Conservation (phyloP, 2,329 filamentous ascomycete species). For the Hymenoscyphus fraxineus region DNA sequence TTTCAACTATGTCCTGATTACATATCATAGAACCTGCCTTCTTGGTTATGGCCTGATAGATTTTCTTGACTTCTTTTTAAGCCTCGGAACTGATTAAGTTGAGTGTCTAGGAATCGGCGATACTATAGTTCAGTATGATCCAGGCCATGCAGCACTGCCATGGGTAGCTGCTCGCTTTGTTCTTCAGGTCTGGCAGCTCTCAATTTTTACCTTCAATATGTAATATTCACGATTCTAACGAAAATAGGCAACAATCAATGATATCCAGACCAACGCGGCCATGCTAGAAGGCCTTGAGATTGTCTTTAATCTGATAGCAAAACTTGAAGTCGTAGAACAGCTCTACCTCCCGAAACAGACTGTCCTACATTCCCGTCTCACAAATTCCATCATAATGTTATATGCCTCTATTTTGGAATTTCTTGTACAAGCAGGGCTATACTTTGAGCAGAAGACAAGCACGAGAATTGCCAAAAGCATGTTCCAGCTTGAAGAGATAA, state of each 20-base stretch:
- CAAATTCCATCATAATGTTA: slow-evolving; percentile 1
- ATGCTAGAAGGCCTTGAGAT: slow-evolving; percentile 12
- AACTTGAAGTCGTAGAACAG: slow-evolving; percentile 4
- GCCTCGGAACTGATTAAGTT: not conserved
- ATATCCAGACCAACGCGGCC: slow-evolving; percentile 7
- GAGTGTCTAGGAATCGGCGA: slow-evolving; percentile 8
- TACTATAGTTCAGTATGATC: slow-evolving; percentile 16
- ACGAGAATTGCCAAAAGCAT: slow-evolving; percentile 11
- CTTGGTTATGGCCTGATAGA: too few species aligned
- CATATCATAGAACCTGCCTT: not conserved
- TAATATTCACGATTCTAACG: not conserved
- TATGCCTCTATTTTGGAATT: slow-evolving; percentile 11
- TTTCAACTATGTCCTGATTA: not conserved
- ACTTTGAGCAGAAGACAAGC: slow-evolving; percentile 7
- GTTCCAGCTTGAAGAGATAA: slow-evolving; percentile 4
- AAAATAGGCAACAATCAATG: slow-evolving; percentile 9
- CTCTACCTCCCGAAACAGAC: slow-evolving; percentile 3
- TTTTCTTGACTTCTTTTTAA: too few species aligned
- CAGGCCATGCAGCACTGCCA: slow-evolving; percentile 18
- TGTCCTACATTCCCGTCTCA: not conserved
- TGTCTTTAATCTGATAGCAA: slow-evolving; percentile 9
- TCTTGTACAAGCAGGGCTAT: slow-evolving; percentile 6
- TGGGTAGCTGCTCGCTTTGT: slow-evolving; percentile 19
- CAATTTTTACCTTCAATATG: not conserved
- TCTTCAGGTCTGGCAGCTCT: not conserved